Conservation (phyloP, 1,284 basidiomycete species). For the Heliocybe sulcata region DNA sequence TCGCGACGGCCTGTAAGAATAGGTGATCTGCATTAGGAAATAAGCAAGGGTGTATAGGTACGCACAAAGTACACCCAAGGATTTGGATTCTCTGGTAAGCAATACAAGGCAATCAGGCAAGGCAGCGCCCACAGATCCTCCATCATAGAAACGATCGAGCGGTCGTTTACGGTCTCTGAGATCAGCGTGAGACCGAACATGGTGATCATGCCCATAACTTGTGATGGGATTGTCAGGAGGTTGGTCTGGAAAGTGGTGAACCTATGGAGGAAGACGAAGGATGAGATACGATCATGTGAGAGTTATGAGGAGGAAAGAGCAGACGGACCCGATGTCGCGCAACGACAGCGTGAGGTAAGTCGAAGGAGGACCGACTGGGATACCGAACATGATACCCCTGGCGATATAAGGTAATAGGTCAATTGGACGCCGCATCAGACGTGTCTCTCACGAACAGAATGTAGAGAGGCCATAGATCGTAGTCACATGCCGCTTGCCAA, state of each 20-base stretch:
- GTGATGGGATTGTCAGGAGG: conserved; percentile 50
- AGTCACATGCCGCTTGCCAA: conserved; percentile 52
- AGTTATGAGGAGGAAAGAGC: not conserved
- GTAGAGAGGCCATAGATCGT: conserved; percentile 68
- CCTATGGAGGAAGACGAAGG: conserved; percentile 17
- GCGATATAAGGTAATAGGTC: not conserved
- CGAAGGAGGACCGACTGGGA: conserved; percentile 40
- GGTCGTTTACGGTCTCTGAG: conserved; percentile 44
- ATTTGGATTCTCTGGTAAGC: conserved; percentile 41
- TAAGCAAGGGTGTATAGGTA: conserved; percentile 30
- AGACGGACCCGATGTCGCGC: conserved; percentile 40
- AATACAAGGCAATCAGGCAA: conserved; percentile 49
- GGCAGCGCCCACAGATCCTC: conserved; percentile 58
- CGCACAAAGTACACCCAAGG: conserved; percentile 52
- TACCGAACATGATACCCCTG: conserved; percentile 36
- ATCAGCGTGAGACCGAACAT: conserved; percentile 14
- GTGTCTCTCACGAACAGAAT: conserved; percentile 23
- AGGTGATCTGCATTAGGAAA: not conserved
- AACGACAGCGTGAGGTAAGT: conserved; percentile 60
- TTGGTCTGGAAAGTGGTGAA: conserved; percentile 58
- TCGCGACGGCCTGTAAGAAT: not conserved
- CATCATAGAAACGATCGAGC: conserved; percentile 43
- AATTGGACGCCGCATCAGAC: not conserved
- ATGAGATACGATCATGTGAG: not conserved
- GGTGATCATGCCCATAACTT: conserved; percentile 23